Base-by-base conservation (phyloP, 2,329 filamentous ascomycete genomes). In the Verticillium tricorpus region DNA sequence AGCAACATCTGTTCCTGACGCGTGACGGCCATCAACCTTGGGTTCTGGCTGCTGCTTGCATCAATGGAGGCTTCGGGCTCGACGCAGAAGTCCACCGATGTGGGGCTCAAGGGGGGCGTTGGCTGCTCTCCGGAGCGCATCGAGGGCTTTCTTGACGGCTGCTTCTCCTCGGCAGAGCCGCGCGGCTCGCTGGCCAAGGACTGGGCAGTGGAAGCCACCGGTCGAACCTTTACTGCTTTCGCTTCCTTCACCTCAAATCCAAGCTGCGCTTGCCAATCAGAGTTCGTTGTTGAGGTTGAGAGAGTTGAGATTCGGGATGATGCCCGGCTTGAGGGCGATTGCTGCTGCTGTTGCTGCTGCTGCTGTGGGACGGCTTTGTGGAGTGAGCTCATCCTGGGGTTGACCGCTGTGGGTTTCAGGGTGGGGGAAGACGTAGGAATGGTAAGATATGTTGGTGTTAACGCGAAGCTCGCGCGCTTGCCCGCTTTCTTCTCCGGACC, bases 1-100 rank as follows among this genome's bases (percentile, higher is more conserved):
- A 87, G 74, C 0, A 87, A 75, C 77, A 85, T 80, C 70, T 86
- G 82, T 63, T 87, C 84, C 64, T 86, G 83, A 4, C 76, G 78
- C 0, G 83, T 86, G 19, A 87, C 82, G 1, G 83, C 81, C 80
- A 86, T 85, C 60, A 85, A 74, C 1, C 83, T 79, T 32, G 73
- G 72, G 37, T 74, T 70, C 19, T 52, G 45, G 19, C 45, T 52
- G 45, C 45, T 52, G 19, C 64, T 68, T 2, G 67, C 67, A 52
- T 77, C 72, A 9, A 76, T 69, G 0, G 78, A 78, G 2, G 76
- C 77, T 12, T 71, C 71, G 0, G 71, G 70, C 0, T 76, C 74
- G 39, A 77, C 76, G 17, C 80, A 72, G 63, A 77, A 81, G 60
- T 85, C 82, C 4, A 81, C 72, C 7, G 80, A 84, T 2, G 76